These are phyloP conservation scores for Lentinus tigrinus DNA, from an alignment of 768 basidiomycete species.

Conservation along the genomic window DNA sequence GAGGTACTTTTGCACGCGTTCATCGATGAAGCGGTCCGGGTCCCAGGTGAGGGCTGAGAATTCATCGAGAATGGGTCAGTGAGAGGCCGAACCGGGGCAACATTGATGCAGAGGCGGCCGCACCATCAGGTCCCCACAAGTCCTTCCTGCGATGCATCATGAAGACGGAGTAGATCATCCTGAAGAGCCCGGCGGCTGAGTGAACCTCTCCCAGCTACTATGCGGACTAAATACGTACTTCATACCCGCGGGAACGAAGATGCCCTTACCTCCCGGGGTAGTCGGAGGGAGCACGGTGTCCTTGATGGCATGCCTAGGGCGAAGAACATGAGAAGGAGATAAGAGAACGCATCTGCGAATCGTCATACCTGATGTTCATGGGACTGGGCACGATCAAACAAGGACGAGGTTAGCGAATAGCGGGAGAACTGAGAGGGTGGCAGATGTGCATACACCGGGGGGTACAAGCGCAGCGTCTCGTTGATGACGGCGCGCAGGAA, in stretches of 20 bases:
- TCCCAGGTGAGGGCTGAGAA: conserved; percentile 41
- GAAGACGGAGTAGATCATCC: conserved; percentile 24
- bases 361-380: conserved; percentile 2
- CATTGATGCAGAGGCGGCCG: no score
- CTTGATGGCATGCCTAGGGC: conserved; percentile 16
- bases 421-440: neutral
- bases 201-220: neutral
- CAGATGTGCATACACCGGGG: conserved; percentile 9
- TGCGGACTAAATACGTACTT: neutral
- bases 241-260: conserved; percentile 12
- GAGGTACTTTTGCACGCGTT: conserved; percentile 46
- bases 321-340: neutral
- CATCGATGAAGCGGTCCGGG: conserved; percentile 62
- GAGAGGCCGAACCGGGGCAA: no score
- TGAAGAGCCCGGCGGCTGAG: neutral
- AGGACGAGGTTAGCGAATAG: conserved; percentile 1
- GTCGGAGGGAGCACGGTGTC: conserved; percentile 28
- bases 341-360: no score
- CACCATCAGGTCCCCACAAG: conserved; percentile 55
- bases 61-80: neutral
- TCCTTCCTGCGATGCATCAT: conserved; percentile 40
- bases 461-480: conserved; percentile 25
- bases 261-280: conserved; percentile 7
- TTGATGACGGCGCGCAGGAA: conserved; percentile 32
- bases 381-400: conserved; percentile 3